These are phyloP conservation scores for Schizophyllum commune DNA, from an alignment of 1,284 basidiomycete genomes.

Conservation along the genomic window DNA sequence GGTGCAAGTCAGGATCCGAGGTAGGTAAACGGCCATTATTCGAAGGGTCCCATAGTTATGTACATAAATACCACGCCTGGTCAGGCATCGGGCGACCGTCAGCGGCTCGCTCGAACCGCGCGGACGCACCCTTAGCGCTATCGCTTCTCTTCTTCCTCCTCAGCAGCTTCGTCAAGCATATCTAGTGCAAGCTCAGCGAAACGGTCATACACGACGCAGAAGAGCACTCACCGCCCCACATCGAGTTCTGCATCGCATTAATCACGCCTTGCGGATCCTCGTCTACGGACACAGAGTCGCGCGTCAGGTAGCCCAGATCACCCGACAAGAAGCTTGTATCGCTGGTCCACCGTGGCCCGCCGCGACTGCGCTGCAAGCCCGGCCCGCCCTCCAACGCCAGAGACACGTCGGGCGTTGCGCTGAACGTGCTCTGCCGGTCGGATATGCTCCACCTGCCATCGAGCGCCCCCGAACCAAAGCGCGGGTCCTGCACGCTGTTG, in stretches of 20 bases:
- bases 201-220: background rate
- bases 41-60: background rate
- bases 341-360: slow-evolving; percentile 34
- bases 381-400: slow-evolving; percentile 36
- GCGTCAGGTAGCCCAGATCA: slow-evolving; percentile 40
- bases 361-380: slow-evolving; percentile 43
- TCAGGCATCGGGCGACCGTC: background rate
- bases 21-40: no score
- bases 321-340: slow-evolving; percentile 54
- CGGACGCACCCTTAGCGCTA: slow-evolving; percentile 1
- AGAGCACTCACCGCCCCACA: slow-evolving; percentile 56
- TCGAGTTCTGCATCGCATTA: slow-evolving; percentile 54
- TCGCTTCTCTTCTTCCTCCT: slow-evolving; percentile 38
- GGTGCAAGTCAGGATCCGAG: no score
- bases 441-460: background rate
- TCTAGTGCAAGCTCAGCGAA: slow-evolving; percentile 24
- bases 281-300: slow-evolving; percentile 39
- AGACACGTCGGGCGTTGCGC: slow-evolving; percentile 36
- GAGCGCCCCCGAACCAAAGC: background rate
- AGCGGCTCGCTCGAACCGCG: background rate
- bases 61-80: background rate
- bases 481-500: slow-evolving; percentile 7
- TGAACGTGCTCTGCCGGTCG: background rate
- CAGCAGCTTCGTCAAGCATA: slow-evolving; percentile 49
- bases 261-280: slow-evolving; percentile 48